Evolutionary conservation across 2,329 filamentous ascomycete species (phyloP).

Genomic region (Neurospora sp.): DNA sequence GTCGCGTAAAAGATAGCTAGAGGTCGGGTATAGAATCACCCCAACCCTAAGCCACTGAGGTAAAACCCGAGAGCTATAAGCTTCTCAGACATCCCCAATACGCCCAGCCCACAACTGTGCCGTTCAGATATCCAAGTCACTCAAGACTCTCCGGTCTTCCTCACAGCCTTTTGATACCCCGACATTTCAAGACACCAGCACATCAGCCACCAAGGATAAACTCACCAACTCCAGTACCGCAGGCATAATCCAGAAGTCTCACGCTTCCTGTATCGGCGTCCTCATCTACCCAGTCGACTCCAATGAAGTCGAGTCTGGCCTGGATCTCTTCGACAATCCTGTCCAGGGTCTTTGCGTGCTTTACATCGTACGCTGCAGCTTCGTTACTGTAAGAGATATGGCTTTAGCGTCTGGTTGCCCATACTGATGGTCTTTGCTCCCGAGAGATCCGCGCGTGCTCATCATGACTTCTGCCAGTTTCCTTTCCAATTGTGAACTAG

Average conservation of each 20-base stretch:
- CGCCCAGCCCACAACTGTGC: background rate
- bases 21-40: background rate
- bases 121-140: background rate
- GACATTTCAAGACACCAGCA: background rate
- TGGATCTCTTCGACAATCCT: conserved; percentile 46
- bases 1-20: background rate
- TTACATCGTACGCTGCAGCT: conserved; percentile 46
- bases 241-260: conserved; percentile 65
- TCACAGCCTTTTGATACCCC: background rate
- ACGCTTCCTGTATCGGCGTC: conserved; percentile 30
- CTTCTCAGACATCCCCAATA: background rate
- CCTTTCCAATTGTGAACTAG: background rate
- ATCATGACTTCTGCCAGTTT: background rate
- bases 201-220: background rate
- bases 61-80: background rate
- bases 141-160: background rate
- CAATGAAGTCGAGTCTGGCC: conserved; percentile 49
- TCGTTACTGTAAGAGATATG: conserved; percentile 31
- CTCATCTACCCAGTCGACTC: conserved; percentile 42
- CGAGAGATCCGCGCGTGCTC: background rate
- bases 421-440: background rate
- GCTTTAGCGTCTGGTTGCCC: background rate
- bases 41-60: background rate
- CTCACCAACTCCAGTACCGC: conserved; percentile 35
- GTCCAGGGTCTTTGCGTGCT: conserved; percentile 42